These are phyloP conservation scores for Balamuthia mandrillaris DNA, from an alignment of 208 protist genomes.

Conservation along the genomic window DNA sequence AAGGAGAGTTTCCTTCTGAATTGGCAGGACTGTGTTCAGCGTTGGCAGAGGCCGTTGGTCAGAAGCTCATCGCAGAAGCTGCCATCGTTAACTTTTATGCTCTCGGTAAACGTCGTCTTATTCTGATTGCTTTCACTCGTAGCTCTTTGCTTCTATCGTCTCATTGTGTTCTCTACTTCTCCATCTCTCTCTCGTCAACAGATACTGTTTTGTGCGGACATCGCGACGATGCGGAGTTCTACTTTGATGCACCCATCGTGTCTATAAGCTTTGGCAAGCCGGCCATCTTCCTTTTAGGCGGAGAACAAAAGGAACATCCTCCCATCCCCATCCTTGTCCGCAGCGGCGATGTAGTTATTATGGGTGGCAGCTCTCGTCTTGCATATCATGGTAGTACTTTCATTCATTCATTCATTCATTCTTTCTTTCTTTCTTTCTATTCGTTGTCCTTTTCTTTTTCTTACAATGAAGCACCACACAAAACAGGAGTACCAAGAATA, in stretches of 20 bases:
- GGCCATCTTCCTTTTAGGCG: not conserved
- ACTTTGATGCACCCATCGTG: slow-evolving; percentile 2
- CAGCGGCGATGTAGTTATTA: not conserved
- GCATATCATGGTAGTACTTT: not conserved
- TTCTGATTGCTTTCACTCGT: not conserved
- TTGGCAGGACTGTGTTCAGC: not conserved
- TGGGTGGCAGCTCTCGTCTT: not conserved
- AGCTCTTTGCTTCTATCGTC: not conserved
- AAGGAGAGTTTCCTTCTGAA: not conserved
- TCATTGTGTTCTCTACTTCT: too few species aligned
- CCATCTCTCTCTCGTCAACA: too few species aligned
- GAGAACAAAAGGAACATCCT: not conserved
- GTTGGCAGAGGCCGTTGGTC: not conserved
- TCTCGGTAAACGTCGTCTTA: not conserved
- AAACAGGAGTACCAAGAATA: too few species aligned
- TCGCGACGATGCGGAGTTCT: not conserved
- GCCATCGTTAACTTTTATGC: slow-evolving; percentile 21
- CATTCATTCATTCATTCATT: not conserved
- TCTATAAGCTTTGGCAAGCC: not conserved
- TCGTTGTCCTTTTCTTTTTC: too few species aligned
- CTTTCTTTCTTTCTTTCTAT: too few species aligned
- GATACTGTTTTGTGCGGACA: slow-evolving; percentile 10
- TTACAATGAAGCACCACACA: too few species aligned
- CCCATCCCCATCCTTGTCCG: not conserved
- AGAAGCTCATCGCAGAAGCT: not conserved